These are phyloP conservation scores for Actinidia chinensis DNA, from an alignment of 179 eudicot genomes.

Conservation along the genomic window DNA sequence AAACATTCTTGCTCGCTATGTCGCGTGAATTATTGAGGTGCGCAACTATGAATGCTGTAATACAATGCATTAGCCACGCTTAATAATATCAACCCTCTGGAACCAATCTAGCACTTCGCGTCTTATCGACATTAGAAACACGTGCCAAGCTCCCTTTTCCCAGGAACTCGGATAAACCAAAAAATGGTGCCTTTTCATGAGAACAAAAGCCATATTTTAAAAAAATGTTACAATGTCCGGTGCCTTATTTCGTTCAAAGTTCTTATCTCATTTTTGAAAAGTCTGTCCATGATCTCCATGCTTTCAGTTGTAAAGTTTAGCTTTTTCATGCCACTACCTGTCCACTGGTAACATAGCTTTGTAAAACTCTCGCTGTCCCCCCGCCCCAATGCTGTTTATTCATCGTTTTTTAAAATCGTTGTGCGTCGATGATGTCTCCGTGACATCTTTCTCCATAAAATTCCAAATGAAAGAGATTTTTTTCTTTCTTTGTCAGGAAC, in stretches of 20 bases:
- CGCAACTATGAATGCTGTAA: constrained; percentile 12
- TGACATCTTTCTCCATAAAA: constrained; percentile 15
- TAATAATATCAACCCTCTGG: constrained; percentile 8
- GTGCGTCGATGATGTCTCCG: constrained; percentile 22
- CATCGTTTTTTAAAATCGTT: constrained; percentile 20
- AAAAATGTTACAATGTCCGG: constrained; percentile 35
- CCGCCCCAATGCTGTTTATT: constrained; percentile 26
- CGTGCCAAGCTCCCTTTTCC: constrained; percentile 14
- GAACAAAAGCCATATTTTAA: constrained; percentile 33
- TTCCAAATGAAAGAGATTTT: neutral
- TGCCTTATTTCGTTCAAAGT: too few relatives aligned
- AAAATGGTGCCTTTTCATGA: constrained; percentile 17
- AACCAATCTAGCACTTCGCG: neutral
- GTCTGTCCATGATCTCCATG: constrained; percentile 14
- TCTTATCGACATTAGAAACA: neutral
- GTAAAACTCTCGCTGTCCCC: constrained; percentile 29
- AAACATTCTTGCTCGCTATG: constrained; percentile 20
- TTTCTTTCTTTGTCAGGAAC: too few relatives aligned
- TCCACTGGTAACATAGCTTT: constrained; percentile 25
- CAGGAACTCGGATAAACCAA: constrained; percentile 29
- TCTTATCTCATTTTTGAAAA: constrained; percentile 28
- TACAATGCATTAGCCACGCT: constrained; percentile 15
- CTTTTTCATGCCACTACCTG: constrained; percentile 37
- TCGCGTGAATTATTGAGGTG: constrained; percentile 17
- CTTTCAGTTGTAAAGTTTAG: constrained; percentile 20